Base-by-base conservation (phyloP, 2,329 filamentous ascomycete genomes). In the Pyricularia grisea region DNA sequence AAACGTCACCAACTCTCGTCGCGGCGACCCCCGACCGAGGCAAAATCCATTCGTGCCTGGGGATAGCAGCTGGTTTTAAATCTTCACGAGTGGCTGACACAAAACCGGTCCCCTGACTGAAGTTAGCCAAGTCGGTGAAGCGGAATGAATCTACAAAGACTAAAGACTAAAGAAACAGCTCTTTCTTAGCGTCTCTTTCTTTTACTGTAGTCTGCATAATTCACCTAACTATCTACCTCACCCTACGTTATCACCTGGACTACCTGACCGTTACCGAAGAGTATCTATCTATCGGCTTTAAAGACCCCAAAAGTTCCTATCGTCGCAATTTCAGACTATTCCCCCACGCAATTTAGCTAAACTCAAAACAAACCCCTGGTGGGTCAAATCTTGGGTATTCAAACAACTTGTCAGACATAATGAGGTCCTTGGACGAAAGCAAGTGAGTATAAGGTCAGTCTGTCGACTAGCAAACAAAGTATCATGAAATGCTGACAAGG, bases 361-460 rank as follows among this genome's bases (percentile, higher is more conserved):
- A 42, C 25, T 42, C 30, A 66, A 27, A n/a, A n/a, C n/a, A 33
- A 36, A 25, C 31, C 7, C 33, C 23, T 17, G 31, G 25, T 65
- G 11, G 25, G 31, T 36, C 30, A 17, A 36, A 14, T 42, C 31
- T 23, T 14, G 20, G 7, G 23, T 11, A 42, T 23, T 9, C 28
- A 25, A 28, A 6, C n/a, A n/a, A n/a, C 4, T 25, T 31, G 42
- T 10, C 27, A 25, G 6, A n/a, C 36, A 73, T 55, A 50, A 88
- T 88, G 86, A 82, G 82, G 77, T 80, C 83, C 72, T 78, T 86
- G 76, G 80, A 81, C 71, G 85, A 87, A 72, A 81, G 83, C 75
- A 85, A 81, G 85, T 50, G 63, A 55, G 55, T 30, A 14, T n/a
- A 28, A 30, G n/a, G n/a, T n/a, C n/a, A 55, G 11, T 33, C 66